Base-by-base conservation (phyloP, 2,329 filamentous ascomycete genomes). In the Tricladium varicosporioides region DNA sequence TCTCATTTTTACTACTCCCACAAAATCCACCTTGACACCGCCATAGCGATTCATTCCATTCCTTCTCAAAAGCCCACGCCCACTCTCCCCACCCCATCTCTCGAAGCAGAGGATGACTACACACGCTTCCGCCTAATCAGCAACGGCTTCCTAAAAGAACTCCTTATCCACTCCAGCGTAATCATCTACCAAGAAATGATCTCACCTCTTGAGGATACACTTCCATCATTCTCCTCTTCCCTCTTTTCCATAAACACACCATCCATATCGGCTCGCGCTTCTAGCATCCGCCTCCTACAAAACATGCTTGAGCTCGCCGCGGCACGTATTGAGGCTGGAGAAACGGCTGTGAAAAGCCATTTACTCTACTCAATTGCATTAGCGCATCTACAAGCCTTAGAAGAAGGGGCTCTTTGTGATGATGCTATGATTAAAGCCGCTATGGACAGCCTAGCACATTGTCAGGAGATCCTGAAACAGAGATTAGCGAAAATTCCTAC, bases 1-100 rank as follows among this genome's bases (percentile, higher is more conserved):
- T 79, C 77, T 0, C 57, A 75, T 4, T 83, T 76, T 63, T 73
- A 80, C 60, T 80, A 76, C 68, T 82, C 79, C 0, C 72, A 75
- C 32, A 80, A 78, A 57, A 68, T 75, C 9, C 77, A 74, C 59
- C 58, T 81, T 1, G 80, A 83, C 36, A 65, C 72, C 1, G 72
- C 75, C 14, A 65, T 76, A 7, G 60, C 57, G 1, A 59, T 67
- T 33, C 48, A 61, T 7, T 47, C 36, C 10, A 2, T 40, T 40
- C 36, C 36, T 10, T 40, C 36, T 11, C 10, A 40, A 27, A 27
- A 27, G 7, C 22, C 22, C 7, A 27, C 22, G 7, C 22, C 22
- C 22, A 7, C 3, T 27, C 7, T 7, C 15, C 9, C 46, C n/a
- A 22, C 33, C 14, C 16, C 43, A 5, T 8, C 43, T 16, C 5